Evolutionary conservation across 148 eudicot species (phyloP).

Genomic region (Vaccinium darrowii): DNA sequence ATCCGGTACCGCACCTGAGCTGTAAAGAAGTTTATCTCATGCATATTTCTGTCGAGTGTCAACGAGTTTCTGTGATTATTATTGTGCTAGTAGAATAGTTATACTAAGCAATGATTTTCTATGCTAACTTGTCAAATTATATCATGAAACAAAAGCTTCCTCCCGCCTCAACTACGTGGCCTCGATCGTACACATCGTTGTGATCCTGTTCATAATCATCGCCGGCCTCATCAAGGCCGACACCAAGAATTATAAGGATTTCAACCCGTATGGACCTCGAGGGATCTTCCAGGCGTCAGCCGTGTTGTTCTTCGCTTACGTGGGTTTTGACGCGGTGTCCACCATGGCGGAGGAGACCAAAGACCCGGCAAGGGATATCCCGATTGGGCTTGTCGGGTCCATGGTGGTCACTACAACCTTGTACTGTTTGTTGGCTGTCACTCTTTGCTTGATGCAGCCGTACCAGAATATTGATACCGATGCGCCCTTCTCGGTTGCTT

Average conservation of each 20-base stretch:
- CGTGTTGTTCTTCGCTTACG: slow-evolving; percentile 60
- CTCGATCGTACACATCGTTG: slow-evolving; percentile 42
- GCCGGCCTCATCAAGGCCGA: slow-evolving; percentile 53
- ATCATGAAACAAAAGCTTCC: slow-evolving; percentile 25
- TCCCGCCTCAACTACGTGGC: slow-evolving; percentile 55
- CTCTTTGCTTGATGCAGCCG: slow-evolving; percentile 53
- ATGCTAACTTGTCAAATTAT: not conserved
- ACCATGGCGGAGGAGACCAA: slow-evolving; percentile 64
- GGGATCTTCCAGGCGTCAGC: slow-evolving; percentile 61
- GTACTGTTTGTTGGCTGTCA: slow-evolving; percentile 37
- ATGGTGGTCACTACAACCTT: slow-evolving; percentile 31
- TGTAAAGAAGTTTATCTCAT: too few relatives aligned
- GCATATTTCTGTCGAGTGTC: too few relatives aligned
- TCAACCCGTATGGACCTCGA: slow-evolving; percentile 30
- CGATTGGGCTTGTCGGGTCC: slow-evolving; percentile 52
- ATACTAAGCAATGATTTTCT: not conserved
- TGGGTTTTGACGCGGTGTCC: slow-evolving; percentile 61
- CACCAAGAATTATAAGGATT: slow-evolving; percentile 28
- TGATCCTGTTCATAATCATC: slow-evolving; percentile 56
- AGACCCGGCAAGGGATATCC: slow-evolving; percentile 53
- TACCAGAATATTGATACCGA: slow-evolving; percentile 31
- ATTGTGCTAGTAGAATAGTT: too few relatives aligned
- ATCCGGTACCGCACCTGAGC: too few relatives aligned
- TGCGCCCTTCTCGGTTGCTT: slow-evolving; percentile 54
- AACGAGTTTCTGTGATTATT: too few relatives aligned